phyloP scores from a whole-genome alignment of 2,329 filamentous ascomycete species.

The Leptosphaerulina australis region DNA sequence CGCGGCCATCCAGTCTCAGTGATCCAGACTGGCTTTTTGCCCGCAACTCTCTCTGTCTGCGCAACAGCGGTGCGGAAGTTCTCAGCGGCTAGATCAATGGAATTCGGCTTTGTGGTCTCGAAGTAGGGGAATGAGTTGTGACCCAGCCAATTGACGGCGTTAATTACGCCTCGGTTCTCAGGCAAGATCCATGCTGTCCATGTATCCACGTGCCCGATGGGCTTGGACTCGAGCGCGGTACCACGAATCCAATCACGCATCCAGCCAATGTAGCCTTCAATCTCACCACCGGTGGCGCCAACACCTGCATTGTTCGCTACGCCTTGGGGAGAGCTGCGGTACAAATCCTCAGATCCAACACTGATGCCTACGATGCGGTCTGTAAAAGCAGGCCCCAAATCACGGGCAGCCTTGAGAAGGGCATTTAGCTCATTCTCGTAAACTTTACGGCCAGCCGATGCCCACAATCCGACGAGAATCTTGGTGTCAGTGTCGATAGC shows the following conservation, averaged over 20 bases:
- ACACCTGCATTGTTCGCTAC: slow-evolving; percentile 65
- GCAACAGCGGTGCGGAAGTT: slow-evolving; percentile 71
- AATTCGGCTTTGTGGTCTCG: slow-evolving; percentile 63
- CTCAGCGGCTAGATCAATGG: slow-evolving; percentile 64
- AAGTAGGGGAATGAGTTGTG: slow-evolving; percentile 89
- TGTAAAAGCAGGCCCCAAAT: slow-evolving; percentile 70
- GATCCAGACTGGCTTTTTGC: slow-evolving; percentile 77
- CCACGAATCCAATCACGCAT: slow-evolving; percentile 67
- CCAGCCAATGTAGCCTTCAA: slow-evolving; percentile 72
- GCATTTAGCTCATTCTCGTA: slow-evolving; percentile 77
- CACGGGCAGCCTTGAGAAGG: slow-evolving; percentile 68
- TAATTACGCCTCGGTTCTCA: slow-evolving; percentile 71
- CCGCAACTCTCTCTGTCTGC: slow-evolving; percentile 63
- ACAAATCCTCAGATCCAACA: slow-evolving; percentile 78
- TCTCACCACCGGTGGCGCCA: slow-evolving; percentile 65
- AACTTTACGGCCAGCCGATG: slow-evolving; percentile 65
- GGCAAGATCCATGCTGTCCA: slow-evolving; percentile 73
- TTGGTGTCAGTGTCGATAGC: slow-evolving; percentile 75
- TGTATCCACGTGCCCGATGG: slow-evolving; percentile 85
- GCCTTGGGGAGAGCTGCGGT: slow-evolving; percentile 65
- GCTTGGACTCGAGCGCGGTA: slow-evolving; percentile 62
- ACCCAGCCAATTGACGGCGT: slow-evolving; percentile 76
- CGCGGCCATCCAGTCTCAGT: slow-evolving; percentile 84
- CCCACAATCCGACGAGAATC: slow-evolving; percentile 83
- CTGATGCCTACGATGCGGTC: slow-evolving; percentile 78